phyloP scores from a whole-genome alignment of 2,329 filamentous ascomycete species.

The Diplodia intermedia region DNA sequence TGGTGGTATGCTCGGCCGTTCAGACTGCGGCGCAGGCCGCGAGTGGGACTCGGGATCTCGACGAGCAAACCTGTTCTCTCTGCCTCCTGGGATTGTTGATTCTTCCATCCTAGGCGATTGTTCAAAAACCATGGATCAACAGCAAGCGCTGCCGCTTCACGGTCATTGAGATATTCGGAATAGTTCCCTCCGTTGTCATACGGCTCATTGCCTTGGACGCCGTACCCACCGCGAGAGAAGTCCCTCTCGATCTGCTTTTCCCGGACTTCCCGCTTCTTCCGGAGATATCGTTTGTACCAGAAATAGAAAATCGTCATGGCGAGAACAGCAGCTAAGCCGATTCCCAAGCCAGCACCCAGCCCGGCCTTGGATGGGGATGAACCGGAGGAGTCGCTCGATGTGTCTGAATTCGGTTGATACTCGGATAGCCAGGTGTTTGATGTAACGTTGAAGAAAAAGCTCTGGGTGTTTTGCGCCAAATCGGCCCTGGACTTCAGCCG shows the following conservation, averaged over 20 bases:
- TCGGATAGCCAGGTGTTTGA: conserved; percentile 64
- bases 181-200: conserved; percentile 11
- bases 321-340: conserved; percentile 53
- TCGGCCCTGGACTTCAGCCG: conserved; percentile 48
- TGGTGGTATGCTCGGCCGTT: conserved; percentile 47
- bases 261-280: conserved; percentile 52
- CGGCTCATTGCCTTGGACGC: conserved; percentile 39
- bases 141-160: conserved; percentile 25
- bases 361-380: conserved; percentile 55
- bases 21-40: conserved; percentile 54
- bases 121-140: conserved; percentile 25
- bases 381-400: conserved; percentile 34
- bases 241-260: conserved; percentile 61
- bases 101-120: conserved; percentile 43
- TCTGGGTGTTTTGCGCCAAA: conserved; percentile 51
- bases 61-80: conserved; percentile 57
- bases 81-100: conserved; percentile 44
- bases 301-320: conserved; percentile 54
- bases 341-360: conserved; percentile 53
- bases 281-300: conserved; percentile 54
- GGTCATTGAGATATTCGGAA: conserved; percentile 22
- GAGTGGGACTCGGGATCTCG: conserved; percentile 57
- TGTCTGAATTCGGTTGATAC: conserved; percentile 57
- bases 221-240: conserved; percentile 59
- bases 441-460: conserved; percentile 67